Base-by-base conservation (phyloP, 345 rosid species). In the Acer yangbiense region DNA sequence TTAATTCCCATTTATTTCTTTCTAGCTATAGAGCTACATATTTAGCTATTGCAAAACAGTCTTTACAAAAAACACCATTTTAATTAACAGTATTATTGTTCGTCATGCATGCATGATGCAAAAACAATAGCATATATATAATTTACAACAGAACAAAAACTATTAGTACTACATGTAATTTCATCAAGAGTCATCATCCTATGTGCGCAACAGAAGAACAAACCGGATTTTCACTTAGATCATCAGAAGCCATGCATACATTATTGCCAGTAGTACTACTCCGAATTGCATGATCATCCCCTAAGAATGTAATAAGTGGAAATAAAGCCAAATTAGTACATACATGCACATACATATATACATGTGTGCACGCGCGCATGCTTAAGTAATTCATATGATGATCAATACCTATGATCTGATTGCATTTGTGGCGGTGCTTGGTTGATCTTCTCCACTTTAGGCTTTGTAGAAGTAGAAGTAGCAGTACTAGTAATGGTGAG, bases 371-470 rank as follows among this genome's bases (percentile, higher is more conserved):
- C 4, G 0, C 35, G 6, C 39, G 6, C 39, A 35, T 35, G 39
- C 39, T 35, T 35, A 35, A 35, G 39, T 35, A 35, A 35, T 35
- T 35, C 39, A 35, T 35, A 35, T 35, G 39, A 35, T 35, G 39
- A 35, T 35, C 39, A 35, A 68, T 79, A 69, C 75, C 80, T 68
- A 41, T 76, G 69, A 67, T 76, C 71, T 29, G 66, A 39, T 58
- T 80, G 77, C 77, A 72, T 73, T 29, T 39, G 67, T 63, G 69
- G 67, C 58, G 69, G 50, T 55, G 63, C 32, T 23, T 84, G 81
- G 60, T 60, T 50, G 50, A 71, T 75, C 7, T 63, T 75, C 7
- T 63, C 44, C 4, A 62, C 39, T 41, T 79, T 83, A 1, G 68
- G 80, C 61, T 63, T 83, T 16, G 44, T 43, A 18, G 70, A 61